Base-by-base conservation (phyloP, 2,329 filamentous ascomycete genomes). In the Raffaelea deltoideospora region DNA sequence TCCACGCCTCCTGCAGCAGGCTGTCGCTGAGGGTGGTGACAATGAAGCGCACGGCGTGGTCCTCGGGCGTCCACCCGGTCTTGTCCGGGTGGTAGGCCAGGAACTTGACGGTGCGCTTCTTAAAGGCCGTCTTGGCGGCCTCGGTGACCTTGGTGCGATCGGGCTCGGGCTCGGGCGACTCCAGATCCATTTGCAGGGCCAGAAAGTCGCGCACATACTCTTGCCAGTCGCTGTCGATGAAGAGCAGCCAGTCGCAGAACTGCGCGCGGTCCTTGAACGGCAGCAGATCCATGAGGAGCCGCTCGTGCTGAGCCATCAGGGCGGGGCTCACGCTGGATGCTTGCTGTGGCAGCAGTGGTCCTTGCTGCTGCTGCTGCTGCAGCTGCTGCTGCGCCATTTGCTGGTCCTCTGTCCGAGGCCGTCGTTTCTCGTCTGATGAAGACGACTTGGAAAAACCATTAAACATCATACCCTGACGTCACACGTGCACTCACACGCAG, bases 41-140 rank as follows among this genome's bases (percentile, higher is more conserved):
- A 28, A 61, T 53, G 49, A 61, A 61, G 26, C 57, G 54, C 29
- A 58, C 48, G 32, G 56, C 44, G 41, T 61, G 57, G 40, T 61
- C 58, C 34, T 58, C 50, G 30, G 43, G 33, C 17, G 50, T 50
- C 57, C 57, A 60, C 20, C 39, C 47, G 3, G 40, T 39, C 51
- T 60, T 60, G 38, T 55, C 48, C 19, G 56, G 56, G 42, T 57
- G 48, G 44, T 57, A 56, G 18, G 55, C 43, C 10, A 57, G 43
- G 41, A 49, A 59, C 39, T 51, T 51, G 36, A 47, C 32, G 18
- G 45, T 48, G 14, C 43, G 43, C 17, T 39, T 43, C 39, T 48
- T 46, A 45, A 60, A 43, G 41, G 52, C 53, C 14, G 52, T 48
- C 34, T 47, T 49, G 42, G 52, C 53, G 10, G 46, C 44, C 42